Evolutionary conservation across 805 yeast species (phyloP), one percentile per base, ranked within the genome.

Genomic region (Starmerella sirachaensis): DNA sequence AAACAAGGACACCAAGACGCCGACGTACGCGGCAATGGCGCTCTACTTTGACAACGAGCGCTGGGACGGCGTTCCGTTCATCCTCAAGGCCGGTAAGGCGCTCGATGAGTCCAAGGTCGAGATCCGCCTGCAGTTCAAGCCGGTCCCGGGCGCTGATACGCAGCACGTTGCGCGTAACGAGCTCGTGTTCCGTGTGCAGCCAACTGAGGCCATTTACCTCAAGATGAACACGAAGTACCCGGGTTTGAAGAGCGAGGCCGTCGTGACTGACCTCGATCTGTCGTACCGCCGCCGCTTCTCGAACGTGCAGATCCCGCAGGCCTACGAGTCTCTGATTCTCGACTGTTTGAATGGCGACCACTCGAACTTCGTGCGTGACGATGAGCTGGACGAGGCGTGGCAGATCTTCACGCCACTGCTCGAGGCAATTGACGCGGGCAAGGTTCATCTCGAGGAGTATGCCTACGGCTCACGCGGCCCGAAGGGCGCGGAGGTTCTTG

Each of bases 41-140:
- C 56, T 88, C 45, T 65, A 76, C 48, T 81, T 91, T 59, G 68
- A 76, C 54, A 91, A 86, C 61, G 97, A 91, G 63, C 76, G 96
- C 57, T 91, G 98, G 98, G 91, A 81, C 46, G 97, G 97, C 54
- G 97, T 91, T 31, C 98, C 98, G 38, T 74, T 91, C 56, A 78
- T 91, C 37, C 68, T 91, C 68, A 74, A 94, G 64, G 98, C 97
- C 12, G 98, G 98, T 55, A 91, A 91, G 65, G 95, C 97, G n/a
- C 66, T 91, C 43, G 84, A 88, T 59, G 86, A 78, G 55, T 80
- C 88, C 42, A 85, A 85, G 68, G 98, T 91, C 34, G 98, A 91
- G 66, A 78, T 91, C 47, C 74, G 97, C 60, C 66, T 91, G 45
- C 97, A 91, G 67, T 88, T 80, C 65, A 83, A 78, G 63, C 78